A percentile compares a stretch with the other conserved stretches of the same genome.
phyloP scores from a whole-genome alignment of 352 stramenopile species.

The Ochromonadaceae sp. region DNA sequence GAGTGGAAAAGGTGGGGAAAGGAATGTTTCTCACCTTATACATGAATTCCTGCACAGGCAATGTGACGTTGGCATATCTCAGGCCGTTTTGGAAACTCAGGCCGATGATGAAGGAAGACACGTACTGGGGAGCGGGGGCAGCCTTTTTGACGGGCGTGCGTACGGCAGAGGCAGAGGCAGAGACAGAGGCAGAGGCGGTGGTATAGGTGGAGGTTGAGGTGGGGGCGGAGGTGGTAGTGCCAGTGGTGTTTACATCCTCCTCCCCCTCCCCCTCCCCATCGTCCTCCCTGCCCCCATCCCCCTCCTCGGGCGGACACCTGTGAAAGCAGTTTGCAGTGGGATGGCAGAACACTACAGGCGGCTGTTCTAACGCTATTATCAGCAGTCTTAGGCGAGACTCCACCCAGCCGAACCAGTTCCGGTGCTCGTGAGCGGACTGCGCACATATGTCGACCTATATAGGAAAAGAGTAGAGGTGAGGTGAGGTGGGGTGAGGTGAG shows the following conservation, averaged over 20 bases:
- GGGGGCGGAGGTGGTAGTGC: too few species aligned
- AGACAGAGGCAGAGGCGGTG: too few species aligned
- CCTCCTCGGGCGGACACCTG: background rate
- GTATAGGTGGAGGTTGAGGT: too few species aligned
- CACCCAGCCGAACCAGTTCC: constrained; percentile 51
- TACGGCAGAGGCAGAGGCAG: too few species aligned
- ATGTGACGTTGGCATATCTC: constrained; percentile 35
- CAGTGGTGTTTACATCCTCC: too few species aligned
- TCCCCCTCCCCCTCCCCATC: constrained; percentile 8
- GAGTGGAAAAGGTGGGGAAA: too few species aligned
- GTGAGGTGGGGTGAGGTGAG: too few species aligned
- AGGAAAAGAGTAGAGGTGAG: too few species aligned
- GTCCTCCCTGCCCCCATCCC: constrained; percentile 15
- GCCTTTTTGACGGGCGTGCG: background rate
- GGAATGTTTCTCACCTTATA: too few species aligned
- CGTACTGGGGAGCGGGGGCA: constrained; percentile 24
- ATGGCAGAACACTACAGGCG: background rate
- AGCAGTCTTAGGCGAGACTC: constrained; percentile 59
- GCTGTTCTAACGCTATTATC: constrained; percentile 42
- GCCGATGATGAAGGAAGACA: constrained; percentile 41
- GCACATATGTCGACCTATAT: constrained; percentile 13
- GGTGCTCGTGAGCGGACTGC: background rate
- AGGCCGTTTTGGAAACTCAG: constrained; percentile 34
- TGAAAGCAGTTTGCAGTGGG: constrained; percentile 14
- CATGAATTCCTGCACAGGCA: too few species aligned